These are phyloP conservation scores for Nosema muscidifuracis DNA, from an alignment of 371 early-diverging fungal species.

Conservation along the genomic window DNA sequence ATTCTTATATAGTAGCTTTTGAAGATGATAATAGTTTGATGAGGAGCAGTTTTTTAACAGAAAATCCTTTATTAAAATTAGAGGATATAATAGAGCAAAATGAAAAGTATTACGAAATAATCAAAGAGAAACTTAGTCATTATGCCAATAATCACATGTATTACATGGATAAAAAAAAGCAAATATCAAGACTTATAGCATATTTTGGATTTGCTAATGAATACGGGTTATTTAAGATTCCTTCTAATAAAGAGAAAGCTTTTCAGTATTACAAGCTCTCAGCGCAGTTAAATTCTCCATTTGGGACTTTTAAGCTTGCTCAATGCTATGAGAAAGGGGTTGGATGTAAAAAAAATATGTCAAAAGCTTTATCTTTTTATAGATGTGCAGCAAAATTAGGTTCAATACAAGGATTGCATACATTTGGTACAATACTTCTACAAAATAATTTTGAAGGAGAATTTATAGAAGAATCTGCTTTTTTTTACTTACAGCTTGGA, in stretches of 20 bases:
- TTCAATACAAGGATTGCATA: slow-evolving; percentile 58
- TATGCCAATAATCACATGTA: background rate
- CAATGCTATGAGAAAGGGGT: slow-evolving; percentile 62
- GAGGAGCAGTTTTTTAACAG: background rate
- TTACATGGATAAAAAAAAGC: background rate
- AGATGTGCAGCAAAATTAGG: slow-evolving; percentile 63
- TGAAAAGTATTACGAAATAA: background rate
- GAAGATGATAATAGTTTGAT: slow-evolving; percentile 12
- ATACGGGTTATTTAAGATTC: slow-evolving; percentile 46
- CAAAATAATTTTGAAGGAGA: slow-evolving; percentile 39
- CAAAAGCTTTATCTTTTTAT: slow-evolving; percentile 60
- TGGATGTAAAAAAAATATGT: slow-evolving; percentile 37
- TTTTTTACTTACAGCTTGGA: slow-evolving; percentile 60
- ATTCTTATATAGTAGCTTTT: background rate
- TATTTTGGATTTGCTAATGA: slow-evolving; percentile 48
- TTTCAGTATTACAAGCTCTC: slow-evolving; percentile 57
- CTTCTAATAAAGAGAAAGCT: slow-evolving; percentile 47
- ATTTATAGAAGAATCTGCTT: slow-evolving; percentile 47
- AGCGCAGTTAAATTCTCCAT: slow-evolving; percentile 52
- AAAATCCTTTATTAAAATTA: background rate
- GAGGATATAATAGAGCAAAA: background rate
- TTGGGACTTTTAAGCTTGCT: slow-evolving; percentile 62
- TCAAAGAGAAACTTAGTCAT: background rate
- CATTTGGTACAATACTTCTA: slow-evolving; percentile 59
- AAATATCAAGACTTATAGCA: background rate